These are phyloP conservation scores for Colletotrichum lupini DNA, from an alignment of 2,329 filamentous ascomycete genomes.

Conservation along the genomic window DNA sequence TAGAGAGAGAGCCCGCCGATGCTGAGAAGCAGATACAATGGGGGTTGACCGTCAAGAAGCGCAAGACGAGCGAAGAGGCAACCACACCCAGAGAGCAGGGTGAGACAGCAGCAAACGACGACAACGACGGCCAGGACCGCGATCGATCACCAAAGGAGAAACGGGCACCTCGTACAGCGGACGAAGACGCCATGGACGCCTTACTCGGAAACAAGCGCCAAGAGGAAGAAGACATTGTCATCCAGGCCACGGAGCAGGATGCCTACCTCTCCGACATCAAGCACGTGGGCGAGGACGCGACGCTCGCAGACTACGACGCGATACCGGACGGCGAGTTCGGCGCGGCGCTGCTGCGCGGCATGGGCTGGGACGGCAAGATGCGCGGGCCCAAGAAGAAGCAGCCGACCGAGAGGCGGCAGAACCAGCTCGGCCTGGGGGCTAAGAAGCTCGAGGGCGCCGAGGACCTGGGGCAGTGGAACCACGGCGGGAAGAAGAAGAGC, in stretches of 20 bases:
- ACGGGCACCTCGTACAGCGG: constrained; percentile 22
- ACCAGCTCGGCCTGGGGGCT: constrained; percentile 88
- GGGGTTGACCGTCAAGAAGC: constrained; percentile 60
- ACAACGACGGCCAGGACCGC: background rate
- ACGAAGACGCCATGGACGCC: constrained; percentile 72
- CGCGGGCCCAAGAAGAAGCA: constrained; percentile 66
- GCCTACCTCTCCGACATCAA: constrained; percentile 78
- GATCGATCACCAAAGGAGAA: constrained; percentile 1
- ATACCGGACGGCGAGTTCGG: constrained; percentile 97
- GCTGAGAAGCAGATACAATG: constrained; percentile 66
- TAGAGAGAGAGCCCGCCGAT: constrained; percentile 53
- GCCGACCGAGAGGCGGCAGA: constrained; percentile 77
- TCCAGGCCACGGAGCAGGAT: constrained; percentile 70
- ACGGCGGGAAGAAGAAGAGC: constrained; percentile 63
- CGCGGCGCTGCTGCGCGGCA: constrained; percentile 86
- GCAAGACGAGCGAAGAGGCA: constrained; percentile 68
- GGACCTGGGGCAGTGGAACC: constrained; percentile 85
- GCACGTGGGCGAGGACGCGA: constrained; percentile 78
- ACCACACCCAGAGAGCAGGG: constrained; percentile 34
- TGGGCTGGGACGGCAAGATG: constrained; percentile 89
- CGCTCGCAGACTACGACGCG: constrained; percentile 85
- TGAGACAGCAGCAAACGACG: background rate
- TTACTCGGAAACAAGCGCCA: constrained; percentile 66
- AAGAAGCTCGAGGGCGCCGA: constrained; percentile 79
- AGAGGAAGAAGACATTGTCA: constrained; percentile 62